Conservation (phyloP, 257 asterid genomes). For the Rhazya stricta region DNA sequence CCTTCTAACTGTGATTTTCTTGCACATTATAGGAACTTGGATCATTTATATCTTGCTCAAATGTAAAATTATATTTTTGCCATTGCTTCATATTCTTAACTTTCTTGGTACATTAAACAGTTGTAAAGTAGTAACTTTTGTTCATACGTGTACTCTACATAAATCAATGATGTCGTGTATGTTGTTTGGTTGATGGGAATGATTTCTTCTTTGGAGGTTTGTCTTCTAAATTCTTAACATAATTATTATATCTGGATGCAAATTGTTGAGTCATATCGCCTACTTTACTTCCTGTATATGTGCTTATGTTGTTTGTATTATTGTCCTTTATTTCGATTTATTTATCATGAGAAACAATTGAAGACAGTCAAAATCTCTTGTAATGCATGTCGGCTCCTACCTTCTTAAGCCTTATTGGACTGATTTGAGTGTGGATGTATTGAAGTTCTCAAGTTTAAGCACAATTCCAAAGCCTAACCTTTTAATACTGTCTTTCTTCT, state of each 20-base stretch:
- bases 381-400: not conserved
- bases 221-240: not conserved
- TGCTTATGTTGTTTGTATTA: not conserved
- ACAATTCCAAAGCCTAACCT: not conserved
- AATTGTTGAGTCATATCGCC: not conserved
- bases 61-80: not conserved
- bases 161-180: not conserved
- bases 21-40: not conserved
- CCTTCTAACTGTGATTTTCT: not conserved
- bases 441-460: constrained; percentile 4
- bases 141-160: not conserved
- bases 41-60: constrained; percentile 1
- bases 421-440: not conserved
- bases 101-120: not conserved
- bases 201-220: not conserved
- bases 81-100: not conserved
- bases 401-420: not conserved
- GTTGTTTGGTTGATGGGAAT: not conserved
- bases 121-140: not conserved
- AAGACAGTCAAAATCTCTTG: not conserved
- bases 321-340: not conserved
- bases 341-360: not conserved
- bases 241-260: not conserved
- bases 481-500: not conserved
- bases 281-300: not conserved